phyloP scores from a whole-genome alignment of 352 stramenopile genomes.

The Globisporangium iwayamae region DNA sequence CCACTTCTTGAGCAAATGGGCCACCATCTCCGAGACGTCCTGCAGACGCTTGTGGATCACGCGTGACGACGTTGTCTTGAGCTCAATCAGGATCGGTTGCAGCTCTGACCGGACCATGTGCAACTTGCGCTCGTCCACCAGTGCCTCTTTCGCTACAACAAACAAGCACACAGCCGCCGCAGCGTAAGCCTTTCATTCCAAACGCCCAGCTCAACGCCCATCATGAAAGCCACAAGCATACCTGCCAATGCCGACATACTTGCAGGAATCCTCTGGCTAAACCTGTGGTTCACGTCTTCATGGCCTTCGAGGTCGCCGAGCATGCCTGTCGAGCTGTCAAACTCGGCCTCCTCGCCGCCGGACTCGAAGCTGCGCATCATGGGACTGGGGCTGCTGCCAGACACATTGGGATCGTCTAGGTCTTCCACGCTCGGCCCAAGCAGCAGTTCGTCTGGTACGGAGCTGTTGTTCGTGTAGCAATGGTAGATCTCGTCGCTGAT shows the following conservation, averaged over 20 bases:
- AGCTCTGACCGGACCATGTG: conserved; percentile 56
- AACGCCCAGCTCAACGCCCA: not conserved
- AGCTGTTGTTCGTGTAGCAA: conserved; percentile 80
- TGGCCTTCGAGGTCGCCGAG: conserved; percentile 12
- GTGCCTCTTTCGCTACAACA: conserved; percentile 31
- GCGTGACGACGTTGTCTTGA: conserved; percentile 49
- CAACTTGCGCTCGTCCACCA: conserved; percentile 58
- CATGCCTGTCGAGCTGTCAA: conserved; percentile 18
- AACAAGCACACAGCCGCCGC: not conserved
- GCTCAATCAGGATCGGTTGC: conserved; percentile 54
- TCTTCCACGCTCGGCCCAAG: conserved; percentile 27
- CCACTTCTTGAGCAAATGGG: conserved; percentile 68
- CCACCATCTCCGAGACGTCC: conserved; percentile 73
- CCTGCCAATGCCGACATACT: not conserved
- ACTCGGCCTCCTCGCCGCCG: conserved; percentile 29
- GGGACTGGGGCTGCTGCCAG: not conserved
- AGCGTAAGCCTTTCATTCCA: not conserved
- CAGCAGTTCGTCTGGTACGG: conserved; percentile 65
- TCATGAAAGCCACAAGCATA: not conserved
- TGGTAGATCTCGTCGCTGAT: conserved; percentile 78
- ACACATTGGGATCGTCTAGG: not conserved
- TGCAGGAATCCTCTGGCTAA: not conserved
- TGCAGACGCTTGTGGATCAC: conserved; percentile 75
- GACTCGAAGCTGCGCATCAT: conserved; percentile 24
- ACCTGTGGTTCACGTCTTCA: conserved; percentile 8